Evolutionary conservation across 345 rosid species (phyloP).

Genomic region (Populus tremula): DNA sequence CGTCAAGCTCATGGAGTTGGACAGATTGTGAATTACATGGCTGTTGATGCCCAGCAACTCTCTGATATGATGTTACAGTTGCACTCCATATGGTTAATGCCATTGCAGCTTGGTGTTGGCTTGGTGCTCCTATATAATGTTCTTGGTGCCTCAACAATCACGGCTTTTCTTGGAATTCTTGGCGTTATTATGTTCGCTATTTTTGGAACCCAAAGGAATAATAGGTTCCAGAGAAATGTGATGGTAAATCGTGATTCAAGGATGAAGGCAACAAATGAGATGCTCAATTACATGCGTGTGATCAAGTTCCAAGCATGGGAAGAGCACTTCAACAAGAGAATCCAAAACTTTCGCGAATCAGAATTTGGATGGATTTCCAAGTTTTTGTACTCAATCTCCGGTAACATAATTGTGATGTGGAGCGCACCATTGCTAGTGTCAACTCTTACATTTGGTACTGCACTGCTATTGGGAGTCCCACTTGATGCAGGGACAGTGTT

Average conservation of each 20-base stretch:
- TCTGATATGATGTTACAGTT: conserved; percentile 96
- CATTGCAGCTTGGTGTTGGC: conserved; percentile 66
- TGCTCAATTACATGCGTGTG: conserved; percentile 88
- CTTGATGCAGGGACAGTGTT: conserved; percentile 89
- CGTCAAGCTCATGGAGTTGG: conserved; percentile 94
- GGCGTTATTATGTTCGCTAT: conserved; percentile 48
- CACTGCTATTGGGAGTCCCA: conserved; percentile 56
- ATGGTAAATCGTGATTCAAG: conserved; percentile 79
- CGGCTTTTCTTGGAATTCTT: conserved; percentile 51
- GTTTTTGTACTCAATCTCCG: conserved; percentile 70
- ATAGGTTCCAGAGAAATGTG: conserved; percentile 56
- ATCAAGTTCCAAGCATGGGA: conserved; percentile 98
- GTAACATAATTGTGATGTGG: conserved; percentile 73
- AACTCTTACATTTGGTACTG: conserved; percentile 69
- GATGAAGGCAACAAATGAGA: conserved; percentile 92
- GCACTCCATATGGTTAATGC: conserved; percentile 91
- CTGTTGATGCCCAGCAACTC: conserved; percentile 94
- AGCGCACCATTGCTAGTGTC: conserved; percentile 76
- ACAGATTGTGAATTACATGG: conserved; percentile 96
- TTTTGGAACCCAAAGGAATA: conserved; percentile 61
- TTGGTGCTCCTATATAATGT: conserved; percentile 59
- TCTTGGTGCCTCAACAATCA: conserved; percentile 58
- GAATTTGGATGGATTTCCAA: conserved; percentile 82
- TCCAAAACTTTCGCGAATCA: conserved; percentile 57
- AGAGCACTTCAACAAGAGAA: conserved; percentile 80